phyloP scores from a whole-genome alignment of 2,329 filamentous ascomycete species.

The Phyllosticta citrichinensis region DNA sequence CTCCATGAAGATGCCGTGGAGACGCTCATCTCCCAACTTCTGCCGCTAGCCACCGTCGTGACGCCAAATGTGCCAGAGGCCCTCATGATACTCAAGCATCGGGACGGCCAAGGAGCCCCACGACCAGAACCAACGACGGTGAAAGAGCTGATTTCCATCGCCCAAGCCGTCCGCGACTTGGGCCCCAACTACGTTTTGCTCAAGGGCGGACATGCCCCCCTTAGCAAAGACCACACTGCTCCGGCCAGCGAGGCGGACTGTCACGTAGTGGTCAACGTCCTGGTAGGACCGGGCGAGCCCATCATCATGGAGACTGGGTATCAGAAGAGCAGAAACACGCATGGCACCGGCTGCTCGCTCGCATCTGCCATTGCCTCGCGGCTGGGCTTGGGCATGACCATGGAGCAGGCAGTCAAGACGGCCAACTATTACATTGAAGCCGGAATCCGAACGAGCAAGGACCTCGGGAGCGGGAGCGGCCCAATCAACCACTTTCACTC shows the following conservation, averaged over 20 bases:
- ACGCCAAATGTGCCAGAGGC: conserved; percentile 75
- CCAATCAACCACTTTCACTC: conserved; percentile 75
- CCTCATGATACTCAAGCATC: conserved; percentile 46
- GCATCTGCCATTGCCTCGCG: conserved; percentile 77
- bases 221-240: conserved; percentile 52
- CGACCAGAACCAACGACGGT: conserved; percentile 44
- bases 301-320: conserved; percentile 61
- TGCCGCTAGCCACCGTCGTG: conserved; percentile 57
- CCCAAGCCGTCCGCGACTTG: conserved; percentile 53
- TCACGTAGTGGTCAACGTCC: conserved; percentile 63
- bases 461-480: conserved; percentile 57
- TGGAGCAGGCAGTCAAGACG: conserved; percentile 52
- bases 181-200: conserved; percentile 74
- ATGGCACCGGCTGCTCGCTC: conserved; percentile 89
- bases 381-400: conserved; percentile 48
- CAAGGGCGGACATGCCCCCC: conserved; percentile 84
- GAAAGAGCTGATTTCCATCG: conserved; percentile 59
- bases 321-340: conserved; percentile 67
- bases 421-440: conserved; percentile 63
- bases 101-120: conserved; percentile 34
- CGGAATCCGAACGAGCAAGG: conserved; percentile 55
- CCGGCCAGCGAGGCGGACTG: conserved; percentile 51
- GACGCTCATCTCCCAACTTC: conserved; percentile 48
- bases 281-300: conserved; percentile 52
- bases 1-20: conserved; percentile 55